Conservation (phyloP, 495 filamentous ascomycete genomes). For the Thermothielavioides terrestris region DNA sequence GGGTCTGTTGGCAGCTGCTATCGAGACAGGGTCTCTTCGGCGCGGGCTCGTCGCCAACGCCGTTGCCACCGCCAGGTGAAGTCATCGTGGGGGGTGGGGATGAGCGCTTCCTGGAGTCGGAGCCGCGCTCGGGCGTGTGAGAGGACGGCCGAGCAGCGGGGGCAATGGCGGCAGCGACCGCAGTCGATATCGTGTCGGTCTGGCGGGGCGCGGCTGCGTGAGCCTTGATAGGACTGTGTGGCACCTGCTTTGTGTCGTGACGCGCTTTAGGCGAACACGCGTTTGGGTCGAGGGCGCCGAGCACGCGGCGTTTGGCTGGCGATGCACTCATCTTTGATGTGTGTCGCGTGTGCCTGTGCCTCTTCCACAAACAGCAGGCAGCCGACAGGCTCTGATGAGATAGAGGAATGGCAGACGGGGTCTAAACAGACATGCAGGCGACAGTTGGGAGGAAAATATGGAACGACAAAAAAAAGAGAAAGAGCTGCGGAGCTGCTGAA, state of each 20-base stretch:
- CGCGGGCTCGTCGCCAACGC: background rate
- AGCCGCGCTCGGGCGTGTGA: background rate
- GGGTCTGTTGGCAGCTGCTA: too few species aligned
- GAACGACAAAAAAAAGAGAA: too few species aligned
- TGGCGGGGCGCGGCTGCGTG: background rate
- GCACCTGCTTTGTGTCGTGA: background rate
- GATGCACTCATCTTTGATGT: conserved; percentile 30
- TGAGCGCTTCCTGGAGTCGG: background rate
- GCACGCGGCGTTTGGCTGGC: conserved; percentile 39
- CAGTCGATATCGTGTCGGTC: background rate
- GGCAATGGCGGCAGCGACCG: background rate
- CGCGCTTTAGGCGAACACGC: conserved; percentile 20
- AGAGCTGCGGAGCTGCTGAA: too few species aligned
- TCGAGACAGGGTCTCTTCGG: conserved; percentile 10
- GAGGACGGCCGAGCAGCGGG: background rate
- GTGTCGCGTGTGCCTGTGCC: too few species aligned
- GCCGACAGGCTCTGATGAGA: too few species aligned
- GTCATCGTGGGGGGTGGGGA: background rate
- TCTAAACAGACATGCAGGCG: too few species aligned
- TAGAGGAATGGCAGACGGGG: too few species aligned
- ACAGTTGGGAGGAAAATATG: too few species aligned
- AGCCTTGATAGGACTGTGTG: background rate
- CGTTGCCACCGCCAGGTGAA: background rate
- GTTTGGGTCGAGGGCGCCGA: conserved; percentile 37
- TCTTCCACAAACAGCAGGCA: too few species aligned